Evolutionary conservation across 75 land plant genomes (phyloP).

Genomic region (Azolla pinnata): DNA sequence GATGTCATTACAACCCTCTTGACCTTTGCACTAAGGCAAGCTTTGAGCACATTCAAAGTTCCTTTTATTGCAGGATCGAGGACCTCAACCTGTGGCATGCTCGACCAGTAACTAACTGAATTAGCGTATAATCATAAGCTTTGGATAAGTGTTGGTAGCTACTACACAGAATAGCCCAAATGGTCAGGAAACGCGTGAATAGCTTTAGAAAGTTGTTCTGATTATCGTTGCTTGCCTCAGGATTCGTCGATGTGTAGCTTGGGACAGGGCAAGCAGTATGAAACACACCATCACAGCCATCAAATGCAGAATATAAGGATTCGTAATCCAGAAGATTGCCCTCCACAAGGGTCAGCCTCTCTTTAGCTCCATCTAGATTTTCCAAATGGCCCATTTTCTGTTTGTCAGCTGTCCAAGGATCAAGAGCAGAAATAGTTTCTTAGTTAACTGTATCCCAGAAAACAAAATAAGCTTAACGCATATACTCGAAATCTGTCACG

Average conservation of each 20-base stretch:
- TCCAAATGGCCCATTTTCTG: constrained; percentile 53
- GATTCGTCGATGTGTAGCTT: constrained; percentile 29
- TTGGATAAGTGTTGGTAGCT: not conserved
- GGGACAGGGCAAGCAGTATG: constrained; percentile 73
- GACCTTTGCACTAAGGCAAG: constrained; percentile 42
- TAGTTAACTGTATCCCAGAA: too few relatives aligned
- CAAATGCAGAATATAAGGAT: constrained; percentile 33
- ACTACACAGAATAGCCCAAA: not conserved
- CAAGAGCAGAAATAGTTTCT: not conserved
- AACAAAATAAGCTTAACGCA: too few relatives aligned
- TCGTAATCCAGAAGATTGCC: constrained; percentile 58
- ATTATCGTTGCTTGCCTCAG: constrained; percentile 29
- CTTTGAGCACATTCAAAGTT: constrained; percentile 69
- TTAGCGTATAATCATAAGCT: not conserved
- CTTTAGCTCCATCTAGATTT: constrained; percentile 45
- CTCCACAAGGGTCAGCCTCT: constrained; percentile 45
- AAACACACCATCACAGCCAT: constrained; percentile 76
- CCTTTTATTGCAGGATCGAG: constrained; percentile 68
- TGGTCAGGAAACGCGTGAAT: constrained; percentile 5
- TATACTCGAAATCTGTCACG: too few relatives aligned
- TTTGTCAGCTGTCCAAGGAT: constrained; percentile 25
- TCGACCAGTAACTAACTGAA: too few relatives aligned
- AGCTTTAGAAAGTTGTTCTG: not conserved
- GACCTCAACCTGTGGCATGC: constrained; percentile 50
- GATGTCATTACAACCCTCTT: constrained; percentile 62